Conservation (phyloP, 1,139 yeast species). For the Suhomyces anneliseae region DNA sequence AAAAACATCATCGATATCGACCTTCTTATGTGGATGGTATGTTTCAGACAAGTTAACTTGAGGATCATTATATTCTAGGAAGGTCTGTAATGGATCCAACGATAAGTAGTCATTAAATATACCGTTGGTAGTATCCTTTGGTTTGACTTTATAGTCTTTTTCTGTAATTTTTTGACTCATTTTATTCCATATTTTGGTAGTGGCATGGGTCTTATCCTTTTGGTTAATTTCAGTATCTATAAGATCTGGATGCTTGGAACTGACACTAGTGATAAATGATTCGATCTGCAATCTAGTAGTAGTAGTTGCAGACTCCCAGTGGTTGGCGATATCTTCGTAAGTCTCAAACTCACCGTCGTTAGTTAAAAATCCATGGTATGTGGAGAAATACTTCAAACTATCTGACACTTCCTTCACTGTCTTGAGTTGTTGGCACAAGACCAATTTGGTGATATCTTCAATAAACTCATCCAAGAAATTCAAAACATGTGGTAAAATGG, state of each 20-base stretch:
- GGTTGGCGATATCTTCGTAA: slow-evolving; percentile 25
- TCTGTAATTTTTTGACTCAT: slow-evolving; percentile 25
- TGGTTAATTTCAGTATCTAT: slow-evolving; percentile 33
- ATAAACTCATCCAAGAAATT: slow-evolving; percentile 53
- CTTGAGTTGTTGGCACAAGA: slow-evolving; percentile 33
- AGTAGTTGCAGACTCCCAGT: slow-evolving; percentile 38
- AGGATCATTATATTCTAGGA: slow-evolving; percentile 31
- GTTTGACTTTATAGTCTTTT: slow-evolving; percentile 25
- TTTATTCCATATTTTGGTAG: slow-evolving; percentile 31
- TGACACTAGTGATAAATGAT: slow-evolving; percentile 31
- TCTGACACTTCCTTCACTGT: slow-evolving; percentile 29
- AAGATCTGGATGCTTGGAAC: slow-evolving; percentile 33
- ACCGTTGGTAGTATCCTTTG: slow-evolving; percentile 32
- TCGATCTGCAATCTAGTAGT: slow-evolving; percentile 39
- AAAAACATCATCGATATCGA: slow-evolving; percentile 22
- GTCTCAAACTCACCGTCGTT: slow-evolving; percentile 8
- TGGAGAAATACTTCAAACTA: slow-evolving; percentile 32
- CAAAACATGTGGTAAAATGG: slow-evolving; percentile 48
- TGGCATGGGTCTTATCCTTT: slow-evolving; percentile 25
- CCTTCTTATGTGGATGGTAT: slow-evolving; percentile 29
- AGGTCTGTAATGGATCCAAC: slow-evolving; percentile 38
- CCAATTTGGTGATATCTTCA: slow-evolving; percentile 38
- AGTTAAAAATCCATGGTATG: slow-evolving; percentile 39
- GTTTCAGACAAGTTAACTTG: slow-evolving; percentile 27
- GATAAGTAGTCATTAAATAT: slow-evolving; percentile 32